Conservation (phyloP, 768 basidiomycete species). For the Pisolithus marmoratus region DNA sequence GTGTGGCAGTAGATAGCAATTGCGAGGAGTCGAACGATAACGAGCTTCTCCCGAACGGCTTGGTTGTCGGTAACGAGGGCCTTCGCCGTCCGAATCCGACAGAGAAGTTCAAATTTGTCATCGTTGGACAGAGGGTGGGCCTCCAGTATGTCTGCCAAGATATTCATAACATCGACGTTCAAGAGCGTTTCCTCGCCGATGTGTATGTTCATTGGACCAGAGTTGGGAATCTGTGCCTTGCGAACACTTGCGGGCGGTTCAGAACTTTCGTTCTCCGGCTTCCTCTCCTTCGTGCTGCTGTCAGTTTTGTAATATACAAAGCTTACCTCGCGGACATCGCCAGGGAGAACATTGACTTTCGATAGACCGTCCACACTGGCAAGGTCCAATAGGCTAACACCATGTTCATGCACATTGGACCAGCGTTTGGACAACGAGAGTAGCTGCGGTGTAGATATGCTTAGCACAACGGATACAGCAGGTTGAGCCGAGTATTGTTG, state of each 20-base stretch:
- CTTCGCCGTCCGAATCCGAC: slow-evolving; percentile 76
- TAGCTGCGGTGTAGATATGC: slow-evolving; percentile 74
- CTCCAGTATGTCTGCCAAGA: slow-evolving; percentile 70
- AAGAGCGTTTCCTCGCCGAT: slow-evolving; percentile 57
- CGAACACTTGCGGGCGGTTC: slow-evolving; percentile 46
- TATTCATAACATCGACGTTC: slow-evolving; percentile 62
- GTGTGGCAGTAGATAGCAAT: slow-evolving; percentile 91
- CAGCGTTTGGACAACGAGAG: slow-evolving; percentile 81
- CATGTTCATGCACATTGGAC: slow-evolving; percentile 76
- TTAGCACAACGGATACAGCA: slow-evolving; percentile 76
- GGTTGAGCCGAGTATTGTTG: slow-evolving; percentile 92
- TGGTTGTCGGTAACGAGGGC: slow-evolving; percentile 55
- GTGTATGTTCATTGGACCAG: slow-evolving; percentile 55
- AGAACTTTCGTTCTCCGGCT: slow-evolving; percentile 35
- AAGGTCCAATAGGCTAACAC: slow-evolving; percentile 70
- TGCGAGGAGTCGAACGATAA: slow-evolving; percentile 75
- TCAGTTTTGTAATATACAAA: slow-evolving; percentile 78
- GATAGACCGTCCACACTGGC: slow-evolving; percentile 48
- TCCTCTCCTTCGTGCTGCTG: slow-evolving; percentile 40
- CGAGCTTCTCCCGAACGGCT: slow-evolving; percentile 70
- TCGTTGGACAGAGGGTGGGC: slow-evolving; percentile 64
- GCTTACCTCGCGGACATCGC: slow-evolving; percentile 71
- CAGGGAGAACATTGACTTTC: slow-evolving; percentile 58
- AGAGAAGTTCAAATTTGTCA: slow-evolving; percentile 85
- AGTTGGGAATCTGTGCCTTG: slow-evolving; percentile 36